Conservation (phyloP, 2,329 filamentous ascomycete genomes). For the Ascochyta viciae-villosae region DNA sequence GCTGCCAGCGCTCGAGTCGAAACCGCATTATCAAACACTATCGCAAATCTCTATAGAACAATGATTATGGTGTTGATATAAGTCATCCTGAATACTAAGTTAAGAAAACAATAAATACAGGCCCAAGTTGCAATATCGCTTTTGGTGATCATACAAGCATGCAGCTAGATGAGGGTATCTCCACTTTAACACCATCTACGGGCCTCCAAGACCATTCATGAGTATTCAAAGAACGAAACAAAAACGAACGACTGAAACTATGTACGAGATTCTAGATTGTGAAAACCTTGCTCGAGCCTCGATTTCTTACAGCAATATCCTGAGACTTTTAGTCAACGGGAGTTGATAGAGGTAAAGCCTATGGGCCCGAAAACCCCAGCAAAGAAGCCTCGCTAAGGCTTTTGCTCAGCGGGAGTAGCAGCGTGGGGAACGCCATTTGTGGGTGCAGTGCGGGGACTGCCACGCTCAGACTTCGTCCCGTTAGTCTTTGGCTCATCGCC, state of each 20-base stretch:
- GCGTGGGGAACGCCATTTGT: constrained; percentile 45
- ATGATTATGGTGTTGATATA: neutral
- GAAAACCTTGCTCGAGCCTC: neutral
- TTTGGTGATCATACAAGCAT: constrained; percentile 20
- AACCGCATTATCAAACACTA: neutral
- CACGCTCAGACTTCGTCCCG: constrained; percentile 53
- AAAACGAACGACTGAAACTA: constrained; percentile 8
- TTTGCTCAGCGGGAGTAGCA: constrained; percentile 47
- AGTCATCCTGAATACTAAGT: constrained; percentile 3
- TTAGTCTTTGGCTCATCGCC: constrained; percentile 77
- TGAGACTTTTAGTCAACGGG: neutral
- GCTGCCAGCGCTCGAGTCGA: neutral
- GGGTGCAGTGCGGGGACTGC: constrained; percentile 50
- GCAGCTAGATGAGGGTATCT: constrained; percentile 17
- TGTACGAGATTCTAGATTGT: neutral
- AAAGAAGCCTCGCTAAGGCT: constrained; percentile 28
- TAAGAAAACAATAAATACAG: constrained; percentile 9
- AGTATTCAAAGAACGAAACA: neutral
- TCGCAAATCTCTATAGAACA: too few species aligned
- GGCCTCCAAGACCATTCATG: constrained; percentile 3
- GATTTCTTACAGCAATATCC: neutral
- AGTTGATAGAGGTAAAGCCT: neutral
- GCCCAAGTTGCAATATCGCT: constrained; percentile 1
- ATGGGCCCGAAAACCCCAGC: neutral
- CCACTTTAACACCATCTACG: constrained; percentile 20